A percentile compares a stretch with the other conserved stretches of the same genome.
phyloP scores from a whole-genome alignment of 2,329 filamentous ascomycete genomes.

The Tolypocladium inflatum region DNA sequence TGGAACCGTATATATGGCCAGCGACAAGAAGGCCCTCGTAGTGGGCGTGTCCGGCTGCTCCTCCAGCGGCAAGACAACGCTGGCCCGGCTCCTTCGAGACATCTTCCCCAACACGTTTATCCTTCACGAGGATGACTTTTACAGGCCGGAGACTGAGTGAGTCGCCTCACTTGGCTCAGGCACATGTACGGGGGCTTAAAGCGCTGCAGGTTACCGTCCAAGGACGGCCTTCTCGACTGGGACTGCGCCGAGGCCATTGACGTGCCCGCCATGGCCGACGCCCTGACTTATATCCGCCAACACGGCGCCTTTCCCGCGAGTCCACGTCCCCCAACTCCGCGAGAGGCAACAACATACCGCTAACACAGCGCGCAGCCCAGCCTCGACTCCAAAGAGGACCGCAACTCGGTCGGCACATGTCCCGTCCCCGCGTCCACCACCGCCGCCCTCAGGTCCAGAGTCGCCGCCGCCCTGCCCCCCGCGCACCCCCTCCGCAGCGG shows the following conservation, averaged over 20 bases:
- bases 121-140: constrained; percentile 95
- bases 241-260: constrained; percentile 77
- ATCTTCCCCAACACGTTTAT: constrained; percentile 74
- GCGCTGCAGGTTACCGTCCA: constrained; percentile 39
- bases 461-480: constrained; percentile 35
- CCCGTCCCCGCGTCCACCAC: constrained; percentile 41
- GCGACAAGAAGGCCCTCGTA: constrained; percentile 44
- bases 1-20: constrained; percentile 15
- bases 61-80: constrained; percentile 89
- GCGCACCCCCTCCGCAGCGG: constrained; percentile 25
- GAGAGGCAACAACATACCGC: background rate
- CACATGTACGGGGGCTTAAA: background rate
- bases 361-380: constrained; percentile 12
- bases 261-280: constrained; percentile 54
- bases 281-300: constrained; percentile 60
- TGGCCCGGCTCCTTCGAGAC: constrained; percentile 73
- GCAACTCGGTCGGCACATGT: constrained; percentile 48
- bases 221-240: constrained; percentile 70
- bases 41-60: constrained; percentile 84
- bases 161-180: constrained; percentile 9
- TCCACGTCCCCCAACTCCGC: constrained; percentile 3
- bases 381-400: constrained; percentile 39
- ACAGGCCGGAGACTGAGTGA: constrained; percentile 66
- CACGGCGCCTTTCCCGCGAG: constrained; percentile 57
- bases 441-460: constrained; percentile 33